Base-by-base conservation (phyloP, 352 stramenopile genomes). In the Phytophthora palmivora region DNA sequence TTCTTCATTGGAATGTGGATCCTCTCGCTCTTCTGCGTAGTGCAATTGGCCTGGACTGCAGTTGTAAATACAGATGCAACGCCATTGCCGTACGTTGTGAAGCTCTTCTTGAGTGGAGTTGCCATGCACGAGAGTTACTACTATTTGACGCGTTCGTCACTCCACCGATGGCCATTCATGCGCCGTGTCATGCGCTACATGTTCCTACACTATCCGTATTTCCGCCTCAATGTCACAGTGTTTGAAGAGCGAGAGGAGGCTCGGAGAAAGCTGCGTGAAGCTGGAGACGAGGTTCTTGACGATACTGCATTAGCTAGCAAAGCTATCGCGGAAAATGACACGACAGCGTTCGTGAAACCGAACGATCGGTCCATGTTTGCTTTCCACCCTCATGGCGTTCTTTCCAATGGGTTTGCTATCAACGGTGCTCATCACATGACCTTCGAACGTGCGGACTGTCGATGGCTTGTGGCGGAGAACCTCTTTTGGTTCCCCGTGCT, bases 301-400 rank as follows among this genome's bases (percentile, higher is more conserved):
- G 89, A 88, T 62, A 63, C 88, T 51, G 75, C 89, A 14, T 95
- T 97, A 59, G 89, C 16, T 88, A 84, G 36, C 66, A 73, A 43
- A 71, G 74, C 10, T 87, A 34, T 59, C 33, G 52, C 58, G 22
- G 32, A 58, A 15, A 56, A 56, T n/a, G 41, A 56, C 24, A 1
- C 18, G n/a, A 51, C 26, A 7, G 26, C 49, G 0, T 56, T 54
- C 9, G 43, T 70, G 19, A 44, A 50, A 28, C 48, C 41, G 0
- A 50, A 67, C 32, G 55, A 63, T 32, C 45, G 46, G 4, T 50
- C 54, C 8, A 41, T 74, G 36, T 74, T 71, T 22, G 76, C 73
- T 18, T 90, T 88, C 65, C 81, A 92, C 43, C 83, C 83, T 33
- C 83, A 91, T 41, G 83, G 83, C 22, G 70, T 88, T 16, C 55